Percentiles rank a stretch among this genome's conserved stretches.
Conservation (phyloP, 2,329 filamentous ascomycete species). For the Trichoderma guizhouense region DNA sequence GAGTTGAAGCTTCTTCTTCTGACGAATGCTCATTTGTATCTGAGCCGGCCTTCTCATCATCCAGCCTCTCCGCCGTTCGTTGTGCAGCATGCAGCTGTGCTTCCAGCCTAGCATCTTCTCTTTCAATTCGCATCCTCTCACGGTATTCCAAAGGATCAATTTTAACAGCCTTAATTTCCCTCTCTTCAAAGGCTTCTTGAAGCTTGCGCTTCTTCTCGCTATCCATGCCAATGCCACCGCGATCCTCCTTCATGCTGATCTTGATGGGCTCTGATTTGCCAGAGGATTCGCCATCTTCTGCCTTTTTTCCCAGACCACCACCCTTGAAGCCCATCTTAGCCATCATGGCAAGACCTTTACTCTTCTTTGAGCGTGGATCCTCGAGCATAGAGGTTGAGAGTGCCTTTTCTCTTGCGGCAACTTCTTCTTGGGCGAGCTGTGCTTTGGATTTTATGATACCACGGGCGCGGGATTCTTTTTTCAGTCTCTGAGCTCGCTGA, state of each 20-base stretch:
- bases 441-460: constrained; percentile 74
- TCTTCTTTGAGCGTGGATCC: constrained; percentile 52
- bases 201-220: constrained; percentile 77
- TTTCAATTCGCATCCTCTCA: constrained; percentile 66
- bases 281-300: constrained; percentile 41
- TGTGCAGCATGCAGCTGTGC: constrained; percentile 73
- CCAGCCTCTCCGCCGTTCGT: constrained; percentile 75
- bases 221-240: constrained; percentile 80
- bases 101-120: constrained; percentile 66
- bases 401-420: constrained; percentile 68
- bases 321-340: constrained; percentile 90
- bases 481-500: constrained; percentile 51
- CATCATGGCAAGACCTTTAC: constrained; percentile 96
- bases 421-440: constrained; percentile 73
- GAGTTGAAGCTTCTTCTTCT: constrained; percentile 24
- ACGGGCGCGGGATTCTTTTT: constrained; percentile 64
- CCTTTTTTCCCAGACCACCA: constrained; percentile 62
- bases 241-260: constrained; percentile 72
- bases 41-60: constrained; percentile 46
- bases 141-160: constrained; percentile 68
- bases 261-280: constrained; percentile 65
- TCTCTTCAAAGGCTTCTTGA: constrained; percentile 58
- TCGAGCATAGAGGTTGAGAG: constrained; percentile 72
- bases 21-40: constrained; percentile 10
- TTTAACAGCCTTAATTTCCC: constrained; percentile 55